These are phyloP conservation scores for Phialemoniopsis sp. DNA, from an alignment of 2,329 filamentous ascomycete genomes.

Conservation along the genomic window DNA sequence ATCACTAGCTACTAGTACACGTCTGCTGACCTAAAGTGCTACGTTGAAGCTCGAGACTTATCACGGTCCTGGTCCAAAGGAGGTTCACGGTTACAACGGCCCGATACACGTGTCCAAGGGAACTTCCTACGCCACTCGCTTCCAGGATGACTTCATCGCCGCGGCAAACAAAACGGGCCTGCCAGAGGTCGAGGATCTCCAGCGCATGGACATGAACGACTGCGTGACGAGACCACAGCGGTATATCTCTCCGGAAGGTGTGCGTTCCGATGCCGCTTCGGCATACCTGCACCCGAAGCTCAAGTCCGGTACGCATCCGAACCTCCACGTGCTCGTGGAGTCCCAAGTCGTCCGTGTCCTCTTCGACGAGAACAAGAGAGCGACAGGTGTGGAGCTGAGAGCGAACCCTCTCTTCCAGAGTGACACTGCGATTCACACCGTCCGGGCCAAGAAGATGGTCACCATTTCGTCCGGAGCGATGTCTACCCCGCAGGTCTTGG, in stretches of 20 bases:
- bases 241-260: slow-evolving; percentile 27
- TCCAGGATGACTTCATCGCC: slow-evolving; percentile 37
- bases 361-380: slow-evolving; percentile 39
- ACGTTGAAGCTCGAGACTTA: slow-evolving; percentile 14
- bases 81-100: slow-evolving; percentile 39
- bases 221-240: slow-evolving; percentile 20
- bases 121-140: slow-evolving; percentile 28
- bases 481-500: slow-evolving; percentile 51
- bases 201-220: slow-evolving; percentile 37
- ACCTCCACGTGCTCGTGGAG: slow-evolving; percentile 25
- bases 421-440: slow-evolving; percentile 14
- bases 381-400: slow-evolving; percentile 52
- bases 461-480: slow-evolving; percentile 42
- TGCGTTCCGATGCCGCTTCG: slow-evolving; percentile 26
- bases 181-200: slow-evolving; percentile 41
- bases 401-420: slow-evolving; percentile 37
- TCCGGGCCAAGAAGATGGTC: slow-evolving; percentile 52
- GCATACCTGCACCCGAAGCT: slow-evolving; percentile 22
- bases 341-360: slow-evolving; percentile 37
- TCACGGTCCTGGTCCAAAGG: slow-evolving; percentile 11
- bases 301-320: slow-evolving; percentile 17
- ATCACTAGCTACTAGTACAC: no score
- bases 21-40: neutral
- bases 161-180: slow-evolving; percentile 40
- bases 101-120: slow-evolving; percentile 45